phyloP scores from a whole-genome alignment of 306 rosid species.

The Acacia acuminata region DNA sequence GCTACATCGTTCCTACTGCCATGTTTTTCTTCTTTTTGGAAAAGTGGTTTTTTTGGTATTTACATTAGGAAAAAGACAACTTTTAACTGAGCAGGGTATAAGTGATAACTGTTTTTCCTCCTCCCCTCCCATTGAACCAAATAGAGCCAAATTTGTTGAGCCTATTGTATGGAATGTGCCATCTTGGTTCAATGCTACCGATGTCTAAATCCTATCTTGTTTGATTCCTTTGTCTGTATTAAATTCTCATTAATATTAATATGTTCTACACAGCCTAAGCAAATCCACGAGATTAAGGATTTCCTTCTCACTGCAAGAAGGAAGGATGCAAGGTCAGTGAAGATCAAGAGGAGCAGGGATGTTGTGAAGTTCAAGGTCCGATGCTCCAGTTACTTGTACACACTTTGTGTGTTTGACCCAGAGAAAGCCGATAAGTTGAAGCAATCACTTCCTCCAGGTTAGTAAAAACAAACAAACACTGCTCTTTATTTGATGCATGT shows the following conservation, averaged over 20 bases:
- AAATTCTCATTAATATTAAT: background rate
- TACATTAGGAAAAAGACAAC: too few species aligned
- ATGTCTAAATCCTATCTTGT: background rate
- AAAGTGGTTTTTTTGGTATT: too few species aligned
- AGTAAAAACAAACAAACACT: background rate
- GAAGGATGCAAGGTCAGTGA: constrained; percentile 79
- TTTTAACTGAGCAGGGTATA: too few species aligned
- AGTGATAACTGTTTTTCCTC: too few species aligned
- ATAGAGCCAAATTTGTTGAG: too few species aligned
- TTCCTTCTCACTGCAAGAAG: constrained; percentile 85
- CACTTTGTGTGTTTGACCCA: constrained; percentile 69
- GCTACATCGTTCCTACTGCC: background rate
- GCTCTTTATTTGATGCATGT: background rate
- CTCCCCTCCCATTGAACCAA: too few species aligned
- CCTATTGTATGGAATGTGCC: background rate
- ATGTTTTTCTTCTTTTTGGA: background rate
- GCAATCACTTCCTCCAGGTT: constrained; percentile 94
- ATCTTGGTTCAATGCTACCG: background rate
- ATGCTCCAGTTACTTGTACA: constrained; percentile 84
- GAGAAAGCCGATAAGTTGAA: constrained; percentile 89
- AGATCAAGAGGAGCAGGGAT: constrained; percentile 74
- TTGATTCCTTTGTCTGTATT: background rate
- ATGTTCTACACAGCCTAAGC: constrained; percentile 61
- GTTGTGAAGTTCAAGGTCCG: constrained; percentile 89
- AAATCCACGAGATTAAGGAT: constrained; percentile 89